Base-by-base conservation (phyloP, 148 eudicot species). In the Nepenthes gracilis region DNA sequence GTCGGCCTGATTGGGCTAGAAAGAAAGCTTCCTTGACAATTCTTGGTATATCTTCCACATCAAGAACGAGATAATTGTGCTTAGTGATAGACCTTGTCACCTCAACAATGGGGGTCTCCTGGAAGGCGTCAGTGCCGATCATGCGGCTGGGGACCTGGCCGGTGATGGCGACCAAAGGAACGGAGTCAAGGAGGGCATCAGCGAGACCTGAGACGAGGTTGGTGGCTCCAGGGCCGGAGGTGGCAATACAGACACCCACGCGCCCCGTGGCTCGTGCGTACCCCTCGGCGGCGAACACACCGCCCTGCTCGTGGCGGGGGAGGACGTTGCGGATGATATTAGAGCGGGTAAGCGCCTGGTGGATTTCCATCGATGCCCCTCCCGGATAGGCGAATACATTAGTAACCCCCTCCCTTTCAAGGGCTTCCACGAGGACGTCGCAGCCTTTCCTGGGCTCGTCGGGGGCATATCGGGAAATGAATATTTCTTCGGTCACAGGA, bases 271-370 rank as follows among this genome's bases (percentile, higher is more conserved):
- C 90, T 2, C 97, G 94, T 0, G 97, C 97, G 64, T 92, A 92
- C 0, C 93, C 97, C 63, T 91, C 97, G 1, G 97, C 97, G 1
- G 96, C 84, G 59, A 92, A 92, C 2, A 88, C 70, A 1, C 90
- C 97, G n/a, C 97, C 97, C 48, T 92, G 96, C 56, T 92, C 97
- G 60, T 88, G 96, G 10, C 97, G 80, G 2, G 94, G 96, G 14
- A 91, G 87, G 36, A 88, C 69, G 68, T 92, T 92, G 0, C 79
- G 73, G 57, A 92, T 92, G 12, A 33, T 32, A 0, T 4, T 6
- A 2, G 96, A 85, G 12, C 96, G 87, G 2, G 97, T 92, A 0
- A 92, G 77, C 2, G 97, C 90, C 33, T 92, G 97, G 55, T 92
- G 97, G 37, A 92, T 92, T 70, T 92, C 96, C 88, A 92, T 64